Evolutionary conservation across 1,284 basidiomycete species (phyloP).

Genomic region (Irpex lacteus): DNA sequence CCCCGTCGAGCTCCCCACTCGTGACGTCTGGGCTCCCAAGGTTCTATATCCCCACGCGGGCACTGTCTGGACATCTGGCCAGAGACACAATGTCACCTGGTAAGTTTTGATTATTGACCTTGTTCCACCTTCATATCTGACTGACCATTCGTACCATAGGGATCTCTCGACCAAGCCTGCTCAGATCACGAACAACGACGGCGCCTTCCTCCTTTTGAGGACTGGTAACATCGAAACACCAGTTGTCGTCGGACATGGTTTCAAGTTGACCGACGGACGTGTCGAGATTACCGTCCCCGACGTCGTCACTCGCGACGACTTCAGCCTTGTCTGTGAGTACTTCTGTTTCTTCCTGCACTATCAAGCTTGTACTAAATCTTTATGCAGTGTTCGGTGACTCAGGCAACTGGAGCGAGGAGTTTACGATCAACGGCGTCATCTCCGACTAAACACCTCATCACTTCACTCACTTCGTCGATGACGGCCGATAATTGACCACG

Average conservation of each 20-base stretch:
- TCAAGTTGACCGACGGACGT: conserved; percentile 36
- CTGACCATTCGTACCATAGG: conserved; percentile 23
- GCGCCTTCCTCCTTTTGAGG: conserved; percentile 16
- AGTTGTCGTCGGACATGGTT: conserved; percentile 39
- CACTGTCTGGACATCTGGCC: conserved; percentile 15
- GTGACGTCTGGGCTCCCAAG: conserved; percentile 13
- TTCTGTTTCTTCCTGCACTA: background rate
- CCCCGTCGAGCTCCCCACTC: background rate
- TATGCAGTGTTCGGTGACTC: conserved; percentile 15
- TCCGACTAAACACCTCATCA: background rate
- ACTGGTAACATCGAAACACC: conserved; percentile 5
- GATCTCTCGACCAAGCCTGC: conserved; percentile 36
- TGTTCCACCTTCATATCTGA: background rate
- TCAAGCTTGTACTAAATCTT: background rate
- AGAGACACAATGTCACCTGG: conserved; percentile 18
- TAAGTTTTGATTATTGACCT: conserved; percentile 2
- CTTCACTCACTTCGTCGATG: background rate
- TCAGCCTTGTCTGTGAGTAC: conserved; percentile 44
- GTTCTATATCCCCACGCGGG: conserved; percentile 15
- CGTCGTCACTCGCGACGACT: conserved; percentile 36
- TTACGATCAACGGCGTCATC: conserved; percentile 9
- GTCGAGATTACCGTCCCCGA: conserved; percentile 39
- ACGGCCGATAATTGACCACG: background rate
- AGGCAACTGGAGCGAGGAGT: conserved; percentile 10
- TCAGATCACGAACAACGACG: conserved; percentile 39